These are phyloP conservation scores for Citrus sp. DNA, from an alignment of 345 rosid species.

Conservation along the genomic window DNA sequence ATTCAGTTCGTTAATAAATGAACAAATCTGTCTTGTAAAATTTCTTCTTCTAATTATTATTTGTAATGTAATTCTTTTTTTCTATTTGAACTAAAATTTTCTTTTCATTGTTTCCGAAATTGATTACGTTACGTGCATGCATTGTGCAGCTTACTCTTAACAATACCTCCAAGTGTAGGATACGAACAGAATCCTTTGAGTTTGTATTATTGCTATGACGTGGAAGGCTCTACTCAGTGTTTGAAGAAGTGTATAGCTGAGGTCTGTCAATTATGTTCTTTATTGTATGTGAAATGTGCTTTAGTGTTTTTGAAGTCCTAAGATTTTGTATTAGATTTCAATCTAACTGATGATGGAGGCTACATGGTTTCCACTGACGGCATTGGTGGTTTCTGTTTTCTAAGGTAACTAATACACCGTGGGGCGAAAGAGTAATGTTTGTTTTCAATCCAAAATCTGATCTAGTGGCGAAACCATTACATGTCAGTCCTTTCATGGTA, in stretches of 20 bases:
- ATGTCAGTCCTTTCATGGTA: constrained; percentile 98
- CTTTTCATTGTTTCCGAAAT: not conserved
- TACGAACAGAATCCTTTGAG: constrained; percentile 92
- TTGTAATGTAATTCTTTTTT: not conserved
- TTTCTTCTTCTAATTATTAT: too few relatives aligned
- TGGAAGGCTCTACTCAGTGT: constrained; percentile 32
- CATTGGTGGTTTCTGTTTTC: constrained; percentile 10
- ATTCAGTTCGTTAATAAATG: not conserved
- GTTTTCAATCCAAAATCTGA: constrained; percentile 82
- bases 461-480: constrained; percentile 79
- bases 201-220: constrained; percentile 74
- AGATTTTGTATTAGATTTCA: not conserved
- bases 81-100: not conserved
- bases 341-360: not conserved
- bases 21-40: not conserved
- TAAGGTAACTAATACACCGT: constrained; percentile 94
- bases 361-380: constrained; percentile 1
- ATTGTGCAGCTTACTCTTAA: constrained; percentile 61
- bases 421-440: constrained; percentile 84
- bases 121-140: not conserved
- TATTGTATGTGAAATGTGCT: not conserved
- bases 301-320: not conserved
- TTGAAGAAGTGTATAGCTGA: constrained; percentile 84
- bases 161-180: constrained; percentile 90
- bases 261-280: constrained; percentile 33